These are phyloP conservation scores for Lyophyllum shimeji DNA, from an alignment of 768 basidiomycete species.

Conservation along the genomic window DNA sequence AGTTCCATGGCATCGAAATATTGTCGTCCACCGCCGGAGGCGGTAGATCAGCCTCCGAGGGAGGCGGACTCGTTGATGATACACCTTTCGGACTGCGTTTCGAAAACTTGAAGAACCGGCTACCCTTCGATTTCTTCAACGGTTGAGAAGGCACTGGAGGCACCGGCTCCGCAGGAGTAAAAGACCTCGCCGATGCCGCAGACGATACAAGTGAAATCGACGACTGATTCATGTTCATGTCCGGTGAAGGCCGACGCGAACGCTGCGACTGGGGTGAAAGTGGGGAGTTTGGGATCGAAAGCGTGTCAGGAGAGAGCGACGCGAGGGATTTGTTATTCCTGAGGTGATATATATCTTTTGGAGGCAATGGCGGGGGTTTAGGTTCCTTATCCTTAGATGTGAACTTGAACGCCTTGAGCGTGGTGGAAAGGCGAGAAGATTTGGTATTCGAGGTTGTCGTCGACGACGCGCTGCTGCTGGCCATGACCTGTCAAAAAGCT, in stretches of 20 bases:
- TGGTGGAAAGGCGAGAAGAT: slow-evolving; percentile 31
- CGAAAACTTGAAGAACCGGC: slow-evolving; percentile 43
- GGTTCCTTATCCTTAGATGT: slow-evolving; percentile 23
- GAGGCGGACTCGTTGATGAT: slow-evolving; percentile 21
- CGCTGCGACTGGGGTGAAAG: slow-evolving; percentile 35
- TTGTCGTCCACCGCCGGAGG: slow-evolving; percentile 49
- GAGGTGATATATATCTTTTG: slow-evolving; percentile 60
- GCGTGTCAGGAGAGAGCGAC: slow-evolving; percentile 46
- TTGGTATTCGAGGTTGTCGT: slow-evolving; percentile 16
- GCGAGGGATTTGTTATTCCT: slow-evolving; percentile 43
- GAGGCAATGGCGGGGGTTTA: slow-evolving; percentile 58
- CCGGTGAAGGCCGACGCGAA: slow-evolving; percentile 31
- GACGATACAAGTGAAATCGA: slow-evolving; percentile 38
- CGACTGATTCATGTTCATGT: slow-evolving; percentile 28
- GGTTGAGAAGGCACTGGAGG: slow-evolving; percentile 11
- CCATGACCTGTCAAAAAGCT: slow-evolving; percentile 20
- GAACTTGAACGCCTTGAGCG: slow-evolving; percentile 33
- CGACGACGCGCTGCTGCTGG: slow-evolving; percentile 25
- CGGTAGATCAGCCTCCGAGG: slow-evolving; percentile 16
- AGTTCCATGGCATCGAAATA: slow-evolving; percentile 74
- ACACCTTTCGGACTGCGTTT: slow-evolving; percentile 32
- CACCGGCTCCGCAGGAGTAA: slow-evolving; percentile 17
- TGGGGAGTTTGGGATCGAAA: slow-evolving; percentile 37
- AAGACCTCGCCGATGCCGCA: slow-evolving; percentile 26
- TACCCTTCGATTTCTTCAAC: slow-evolving; percentile 34